Evolutionary conservation across 176 grass and related monocot genomes (phyloP).

Genomic region (Avena atlantica): DNA sequence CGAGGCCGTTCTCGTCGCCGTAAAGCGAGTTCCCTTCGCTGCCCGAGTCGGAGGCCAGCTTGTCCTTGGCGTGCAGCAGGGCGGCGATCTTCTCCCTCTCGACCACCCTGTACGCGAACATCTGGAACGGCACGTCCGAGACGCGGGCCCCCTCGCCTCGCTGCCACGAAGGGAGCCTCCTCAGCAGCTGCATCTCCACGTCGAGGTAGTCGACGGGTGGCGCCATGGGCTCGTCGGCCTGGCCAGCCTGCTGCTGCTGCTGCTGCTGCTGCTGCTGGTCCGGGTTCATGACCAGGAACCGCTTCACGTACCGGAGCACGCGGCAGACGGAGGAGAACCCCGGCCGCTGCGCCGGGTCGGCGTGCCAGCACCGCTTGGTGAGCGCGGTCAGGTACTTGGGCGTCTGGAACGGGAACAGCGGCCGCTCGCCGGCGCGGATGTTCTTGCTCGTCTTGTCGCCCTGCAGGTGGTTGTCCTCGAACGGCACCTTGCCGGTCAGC

Average conservation of each 20-base stretch:
- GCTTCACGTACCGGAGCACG: constrained; percentile 81
- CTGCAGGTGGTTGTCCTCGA: constrained; percentile 94
- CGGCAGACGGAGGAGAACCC: constrained; percentile 79
- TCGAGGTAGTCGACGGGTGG: constrained; percentile 72
- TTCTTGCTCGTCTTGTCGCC: constrained; percentile 97
- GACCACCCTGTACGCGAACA: constrained; percentile 78
- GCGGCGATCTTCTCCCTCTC: constrained; percentile 67
- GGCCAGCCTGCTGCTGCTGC: constrained; percentile 26
- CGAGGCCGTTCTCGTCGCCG: constrained; percentile 72
- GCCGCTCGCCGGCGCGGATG: constrained; percentile 81
- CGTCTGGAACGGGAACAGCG: constrained; percentile 84
- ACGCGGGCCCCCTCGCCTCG: constrained; percentile 39
- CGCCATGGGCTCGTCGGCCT: constrained; percentile 47
- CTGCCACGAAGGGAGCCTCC: constrained; percentile 57
- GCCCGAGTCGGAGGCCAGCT: constrained; percentile 55
- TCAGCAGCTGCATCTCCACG: constrained; percentile 68
- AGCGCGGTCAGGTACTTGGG: constrained; percentile 81
- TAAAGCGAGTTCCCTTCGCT: constrained; percentile 64
- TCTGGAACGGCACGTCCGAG: constrained; percentile 84
- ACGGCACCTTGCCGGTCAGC: constrained; percentile 89
- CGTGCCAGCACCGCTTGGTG: constrained; percentile 86
- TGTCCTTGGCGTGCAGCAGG: constrained; percentile 48
- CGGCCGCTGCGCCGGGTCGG: constrained; percentile 78
- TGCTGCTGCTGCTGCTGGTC: constrained; percentile 48
- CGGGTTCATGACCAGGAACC: constrained; percentile 83